Percentiles rank a stretch among this genome's conserved stretches.
Conservation (phyloP, 805 yeast genomes). For the Pichia membranifaciens region DNA sequence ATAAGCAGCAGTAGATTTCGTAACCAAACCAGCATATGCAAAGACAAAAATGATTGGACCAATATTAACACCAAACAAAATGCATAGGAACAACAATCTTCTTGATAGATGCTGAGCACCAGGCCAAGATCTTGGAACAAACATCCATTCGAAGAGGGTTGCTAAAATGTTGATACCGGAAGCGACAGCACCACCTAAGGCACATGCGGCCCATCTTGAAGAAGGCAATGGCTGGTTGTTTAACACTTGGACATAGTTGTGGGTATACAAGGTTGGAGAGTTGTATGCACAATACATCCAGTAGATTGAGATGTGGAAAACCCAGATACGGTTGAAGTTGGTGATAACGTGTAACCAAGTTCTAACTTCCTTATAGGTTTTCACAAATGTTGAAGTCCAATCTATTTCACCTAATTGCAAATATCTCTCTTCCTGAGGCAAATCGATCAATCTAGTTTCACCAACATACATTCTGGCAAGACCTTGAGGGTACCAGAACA, state of each 20-base stretch:
- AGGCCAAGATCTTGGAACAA: conserved; percentile 97
- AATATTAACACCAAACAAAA: conserved; percentile 64
- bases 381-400: conserved; percentile 90
- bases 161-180: conserved; percentile 76
- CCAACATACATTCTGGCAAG: conserved; percentile 84
- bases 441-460: conserved; percentile 84
- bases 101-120: conserved; percentile 96
- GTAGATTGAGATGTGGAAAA: conserved; percentile 79
- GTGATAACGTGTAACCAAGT: conserved; percentile 96
- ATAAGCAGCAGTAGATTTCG: conserved; percentile 64
- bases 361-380: conserved; percentile 92
- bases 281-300: conserved; percentile 96
- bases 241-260: conserved; percentile 73
- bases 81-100: conserved; percentile 69
- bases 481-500: conserved; percentile 99
- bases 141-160: conserved; percentile 87
- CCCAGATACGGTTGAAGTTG: conserved; percentile 97
- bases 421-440: conserved; percentile 87
- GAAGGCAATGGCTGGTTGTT: conserved; percentile 88
- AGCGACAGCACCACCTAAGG: conserved; percentile 90
- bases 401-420: conserved; percentile 83
- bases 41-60: conserved; percentile 85
- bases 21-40: conserved; percentile 66
- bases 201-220: conserved; percentile 87
- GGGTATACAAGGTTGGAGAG: conserved; percentile 87